Conservation (phyloP, 2,329 filamentous ascomycete genomes). For the Fusarium chlamydosporum region DNA sequence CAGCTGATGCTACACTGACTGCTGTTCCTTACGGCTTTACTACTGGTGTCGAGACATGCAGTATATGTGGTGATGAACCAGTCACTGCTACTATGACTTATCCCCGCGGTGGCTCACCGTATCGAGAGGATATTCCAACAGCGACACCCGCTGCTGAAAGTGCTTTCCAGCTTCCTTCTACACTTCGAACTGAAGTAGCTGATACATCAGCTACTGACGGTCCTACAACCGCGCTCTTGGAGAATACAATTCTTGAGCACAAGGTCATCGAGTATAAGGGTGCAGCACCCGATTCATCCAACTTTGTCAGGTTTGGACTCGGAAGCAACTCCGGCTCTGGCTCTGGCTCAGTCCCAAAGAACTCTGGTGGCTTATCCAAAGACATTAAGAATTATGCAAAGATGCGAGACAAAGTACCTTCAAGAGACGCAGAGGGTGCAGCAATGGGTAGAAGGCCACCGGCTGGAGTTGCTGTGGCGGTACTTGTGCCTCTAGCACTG, state of each 20-base stretch:
- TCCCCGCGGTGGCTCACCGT: slow-evolving; percentile 46
- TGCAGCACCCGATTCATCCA: slow-evolving; percentile 4
- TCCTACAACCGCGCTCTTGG: slow-evolving; percentile 23
- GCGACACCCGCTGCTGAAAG: slow-evolving; percentile 19
- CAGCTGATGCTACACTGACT: slow-evolving; percentile 38
- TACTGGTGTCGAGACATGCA: slow-evolving; percentile 38
- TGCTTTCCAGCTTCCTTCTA: slow-evolving; percentile 30
- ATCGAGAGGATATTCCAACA: slow-evolving; percentile 29
- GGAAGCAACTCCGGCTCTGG: slow-evolving; percentile 4
- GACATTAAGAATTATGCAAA: slow-evolving; percentile 27
- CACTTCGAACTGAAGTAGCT: slow-evolving; percentile 31
- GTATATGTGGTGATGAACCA: slow-evolving; percentile 43
- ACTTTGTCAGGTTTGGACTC: slow-evolving; percentile 27
- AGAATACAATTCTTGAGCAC: slow-evolving; percentile 38
- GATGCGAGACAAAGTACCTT: slow-evolving; percentile 23
- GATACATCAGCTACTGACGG: slow-evolving; percentile 21
- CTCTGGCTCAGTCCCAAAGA: background rate
- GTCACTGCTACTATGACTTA: slow-evolving; percentile 48
- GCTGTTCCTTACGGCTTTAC: slow-evolving; percentile 47
- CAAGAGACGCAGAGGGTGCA: slow-evolving; percentile 20
- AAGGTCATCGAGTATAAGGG: slow-evolving; percentile 29
- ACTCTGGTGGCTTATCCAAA: background rate
- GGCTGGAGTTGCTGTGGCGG: slow-evolving; percentile 16
- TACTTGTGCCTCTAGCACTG: slow-evolving; percentile 38
- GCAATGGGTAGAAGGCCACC: slow-evolving; percentile 21